phyloP scores from a whole-genome alignment of 345 rosid genomes.

The Salix suchowensis region DNA sequence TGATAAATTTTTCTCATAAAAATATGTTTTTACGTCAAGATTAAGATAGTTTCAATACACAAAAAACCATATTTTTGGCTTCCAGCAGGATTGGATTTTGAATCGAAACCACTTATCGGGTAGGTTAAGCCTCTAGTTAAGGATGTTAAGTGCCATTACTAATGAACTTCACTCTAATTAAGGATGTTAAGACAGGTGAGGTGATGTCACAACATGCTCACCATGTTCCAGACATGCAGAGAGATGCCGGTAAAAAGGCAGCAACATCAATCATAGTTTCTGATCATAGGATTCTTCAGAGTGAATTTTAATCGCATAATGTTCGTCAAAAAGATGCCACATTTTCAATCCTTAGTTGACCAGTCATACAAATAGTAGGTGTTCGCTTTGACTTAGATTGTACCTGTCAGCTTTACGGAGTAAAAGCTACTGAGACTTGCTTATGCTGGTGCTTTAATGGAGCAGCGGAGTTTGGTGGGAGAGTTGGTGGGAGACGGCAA shows the following conservation, averaged over 20 bases:
- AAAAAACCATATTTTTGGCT: no score
- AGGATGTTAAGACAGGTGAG: no score
- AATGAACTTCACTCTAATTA: no score
- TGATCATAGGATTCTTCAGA: background rate
- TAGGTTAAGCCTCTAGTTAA: no score
- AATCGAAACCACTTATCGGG: no score
- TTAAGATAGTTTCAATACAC: no score
- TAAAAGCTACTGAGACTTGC: background rate
- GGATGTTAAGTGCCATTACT: no score
- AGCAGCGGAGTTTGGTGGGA: background rate
- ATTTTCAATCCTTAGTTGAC: conserved; percentile 16
- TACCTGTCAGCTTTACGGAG: background rate
- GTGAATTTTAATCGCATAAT: background rate
- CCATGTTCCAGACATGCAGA: background rate
- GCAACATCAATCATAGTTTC: background rate
- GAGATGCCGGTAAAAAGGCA: background rate
- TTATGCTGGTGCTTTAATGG: conserved; percentile 10
- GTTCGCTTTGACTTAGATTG: conserved; percentile 10
- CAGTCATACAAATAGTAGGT: background rate
- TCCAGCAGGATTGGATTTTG: no score
- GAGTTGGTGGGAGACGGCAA: no score
- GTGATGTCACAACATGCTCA: background rate
- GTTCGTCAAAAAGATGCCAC: background rate
- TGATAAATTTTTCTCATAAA: no score
- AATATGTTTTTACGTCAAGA: no score